Evolutionary conservation across 106 monocot genomes (phyloP).

Genomic region (Alisma plantagoaquatica): DNA sequence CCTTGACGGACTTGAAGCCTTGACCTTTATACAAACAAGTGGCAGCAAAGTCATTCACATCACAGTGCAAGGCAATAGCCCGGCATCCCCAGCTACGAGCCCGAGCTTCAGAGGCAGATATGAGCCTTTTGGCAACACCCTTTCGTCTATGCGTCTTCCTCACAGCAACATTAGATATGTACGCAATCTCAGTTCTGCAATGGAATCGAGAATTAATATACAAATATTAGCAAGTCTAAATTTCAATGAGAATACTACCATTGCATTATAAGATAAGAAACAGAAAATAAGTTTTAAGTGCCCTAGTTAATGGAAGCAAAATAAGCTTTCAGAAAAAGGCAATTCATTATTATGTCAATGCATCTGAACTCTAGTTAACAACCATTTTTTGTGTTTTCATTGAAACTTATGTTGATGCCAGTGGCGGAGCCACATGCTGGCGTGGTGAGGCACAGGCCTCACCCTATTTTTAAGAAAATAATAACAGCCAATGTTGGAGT

Average conservation of each 20-base stretch:
- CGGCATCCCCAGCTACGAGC: constrained; percentile 84
- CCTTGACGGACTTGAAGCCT: constrained; percentile 54
- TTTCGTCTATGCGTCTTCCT: constrained; percentile 46
- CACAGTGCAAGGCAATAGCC: constrained; percentile 76
- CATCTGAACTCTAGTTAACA: no score
- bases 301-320: no score
- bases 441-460: no score
- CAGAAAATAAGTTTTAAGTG: no score
- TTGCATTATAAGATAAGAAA: not conserved
- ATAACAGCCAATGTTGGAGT: no score
- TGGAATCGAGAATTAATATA: not conserved
- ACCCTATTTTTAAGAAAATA: no score
- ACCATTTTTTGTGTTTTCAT: not conserved
- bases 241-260: not conserved
- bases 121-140: constrained; percentile 62
- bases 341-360: no score
- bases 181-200: constrained; percentile 79
- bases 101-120: constrained; percentile 44
- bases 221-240: not conserved
- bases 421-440: no score
- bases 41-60: constrained; percentile 47
- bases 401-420: not conserved
- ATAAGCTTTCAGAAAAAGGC: no score
- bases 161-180: constrained; percentile 92
- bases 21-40: constrained; percentile 48